Evolutionary conservation across 768 basidiomycete genomes (phyloP).

Genomic region (Lanmaoa pseudosensibilis): DNA sequence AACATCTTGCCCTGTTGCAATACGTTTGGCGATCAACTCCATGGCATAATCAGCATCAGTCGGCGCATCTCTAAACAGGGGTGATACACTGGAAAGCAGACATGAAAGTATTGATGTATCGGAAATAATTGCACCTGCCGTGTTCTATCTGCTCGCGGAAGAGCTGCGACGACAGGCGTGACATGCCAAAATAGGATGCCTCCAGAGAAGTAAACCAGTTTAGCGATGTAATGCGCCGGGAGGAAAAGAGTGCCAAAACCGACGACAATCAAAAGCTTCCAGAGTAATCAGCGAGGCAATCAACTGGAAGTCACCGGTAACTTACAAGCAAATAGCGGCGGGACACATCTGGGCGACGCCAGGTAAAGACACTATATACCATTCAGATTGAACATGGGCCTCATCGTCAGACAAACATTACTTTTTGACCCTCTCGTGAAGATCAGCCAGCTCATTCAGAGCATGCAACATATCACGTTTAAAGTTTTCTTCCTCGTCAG

Average conservation of each 20-base stretch:
- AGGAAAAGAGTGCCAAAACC: slow-evolving; percentile 43
- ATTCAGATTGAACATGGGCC: slow-evolving; percentile 1
- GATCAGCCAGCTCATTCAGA: slow-evolving; percentile 52
- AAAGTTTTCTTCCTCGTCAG: slow-evolving; percentile 38
- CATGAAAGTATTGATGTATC: not conserved
- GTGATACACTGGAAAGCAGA: slow-evolving; percentile 41
- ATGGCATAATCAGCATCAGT: slow-evolving; percentile 73
- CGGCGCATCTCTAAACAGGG: slow-evolving; percentile 51
- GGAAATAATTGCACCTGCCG: slow-evolving; percentile 37
- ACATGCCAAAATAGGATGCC: slow-evolving; percentile 67
- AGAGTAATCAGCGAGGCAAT: slow-evolving; percentile 2
- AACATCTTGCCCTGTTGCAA: slow-evolving; percentile 54
- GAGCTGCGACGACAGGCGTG: slow-evolving; percentile 51
- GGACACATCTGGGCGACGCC: slow-evolving; percentile 58
- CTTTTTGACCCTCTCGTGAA: slow-evolving; percentile 68
- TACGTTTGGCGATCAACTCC: slow-evolving; percentile 61
- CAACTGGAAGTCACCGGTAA: not conserved
- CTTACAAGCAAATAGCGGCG: slow-evolving; percentile 48
- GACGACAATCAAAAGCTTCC: slow-evolving; percentile 38
- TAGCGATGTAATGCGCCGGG: slow-evolving; percentile 52
- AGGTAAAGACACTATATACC: slow-evolving; percentile 56
- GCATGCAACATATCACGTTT: slow-evolving; percentile 42
- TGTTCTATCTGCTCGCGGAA: slow-evolving; percentile 46
- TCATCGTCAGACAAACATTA: slow-evolving; percentile 27
- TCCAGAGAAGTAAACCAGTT: slow-evolving; percentile 43